These are phyloP conservation scores for Dothistroma pini DNA, from an alignment of 2,329 filamentous ascomycete species.

Conservation along the genomic window DNA sequence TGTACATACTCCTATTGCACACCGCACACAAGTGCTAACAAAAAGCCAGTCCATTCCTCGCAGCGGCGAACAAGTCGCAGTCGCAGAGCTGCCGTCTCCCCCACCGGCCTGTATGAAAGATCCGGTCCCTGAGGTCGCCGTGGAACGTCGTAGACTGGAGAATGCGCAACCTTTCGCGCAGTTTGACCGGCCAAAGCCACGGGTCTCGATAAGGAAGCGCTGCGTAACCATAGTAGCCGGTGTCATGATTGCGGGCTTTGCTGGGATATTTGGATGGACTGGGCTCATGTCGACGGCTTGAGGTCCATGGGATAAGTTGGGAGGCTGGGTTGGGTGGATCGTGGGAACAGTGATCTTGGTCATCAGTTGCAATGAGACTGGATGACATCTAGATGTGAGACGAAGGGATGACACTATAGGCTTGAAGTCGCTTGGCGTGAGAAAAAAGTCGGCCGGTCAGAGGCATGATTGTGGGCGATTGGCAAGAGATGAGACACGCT, in stretches of 20 bases:
- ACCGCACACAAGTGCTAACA: background rate
- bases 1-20: no score
- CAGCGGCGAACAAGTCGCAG: background rate
- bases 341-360: no score
- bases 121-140: background rate
- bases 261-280: background rate
- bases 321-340: no score
- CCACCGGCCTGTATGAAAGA: background rate
- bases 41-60: background rate
- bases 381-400: no score
- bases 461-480: background rate
- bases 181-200: background rate
- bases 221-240: background rate
- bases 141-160: background rate
- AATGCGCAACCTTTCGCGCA: background rate
- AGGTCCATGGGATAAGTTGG: no score
- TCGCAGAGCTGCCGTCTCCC: background rate
- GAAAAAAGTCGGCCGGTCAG: background rate
- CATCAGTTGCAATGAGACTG: no score
- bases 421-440: background rate
- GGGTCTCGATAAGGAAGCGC: background rate
- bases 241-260: background rate
- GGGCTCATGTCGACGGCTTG: no score
- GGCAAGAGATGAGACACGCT: background rate
- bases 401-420: no score